These are phyloP conservation scores for Albizia julibrissin DNA, from an alignment of 306 rosid species.

Conservation along the genomic window DNA sequence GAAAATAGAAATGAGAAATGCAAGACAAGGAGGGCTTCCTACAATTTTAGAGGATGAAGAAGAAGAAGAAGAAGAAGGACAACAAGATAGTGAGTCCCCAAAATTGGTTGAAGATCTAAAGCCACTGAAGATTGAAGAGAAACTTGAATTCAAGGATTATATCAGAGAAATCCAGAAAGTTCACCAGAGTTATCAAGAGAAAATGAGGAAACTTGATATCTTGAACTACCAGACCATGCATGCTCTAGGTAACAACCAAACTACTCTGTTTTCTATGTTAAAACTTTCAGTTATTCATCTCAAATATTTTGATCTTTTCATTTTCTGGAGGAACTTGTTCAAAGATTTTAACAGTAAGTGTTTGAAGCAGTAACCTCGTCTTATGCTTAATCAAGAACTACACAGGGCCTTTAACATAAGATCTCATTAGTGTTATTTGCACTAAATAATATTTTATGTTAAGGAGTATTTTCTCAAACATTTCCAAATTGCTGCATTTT, in stretches of 20 bases:
- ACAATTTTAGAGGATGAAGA: slow-evolving; percentile 74
- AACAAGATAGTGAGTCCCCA: slow-evolving; percentile 42
- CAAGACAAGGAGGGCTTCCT: slow-evolving; percentile 68
- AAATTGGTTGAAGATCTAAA: slow-evolving; percentile 40
- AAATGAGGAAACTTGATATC: slow-evolving; percentile 66
- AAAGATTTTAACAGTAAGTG: neutral
- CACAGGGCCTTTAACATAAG: too few species aligned
- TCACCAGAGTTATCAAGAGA: slow-evolving; percentile 57
- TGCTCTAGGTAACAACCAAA: slow-evolving; percentile 59
- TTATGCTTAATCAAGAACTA: neutral
- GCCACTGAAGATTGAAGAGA: slow-evolving; percentile 57
- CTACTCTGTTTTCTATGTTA: neutral
- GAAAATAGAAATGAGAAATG: slow-evolving; percentile 55
- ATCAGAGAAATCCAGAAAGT: slow-evolving; percentile 62
- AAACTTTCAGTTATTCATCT: neutral
- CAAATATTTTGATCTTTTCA: neutral
- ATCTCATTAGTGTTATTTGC: too few species aligned
- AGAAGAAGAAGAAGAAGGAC: slow-evolving; percentile 39
- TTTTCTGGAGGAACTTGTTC: neutral
- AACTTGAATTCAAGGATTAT: slow-evolving; percentile 53
- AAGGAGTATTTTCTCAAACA: neutral
- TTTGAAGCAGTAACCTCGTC: neutral
- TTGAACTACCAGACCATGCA: slow-evolving; percentile 77
- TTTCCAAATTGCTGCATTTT: neutral
- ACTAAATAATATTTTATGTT: too few species aligned